These are phyloP conservation scores for Cicer yamashitae DNA, from an alignment of 306 rosid genomes.

Conservation along the genomic window DNA sequence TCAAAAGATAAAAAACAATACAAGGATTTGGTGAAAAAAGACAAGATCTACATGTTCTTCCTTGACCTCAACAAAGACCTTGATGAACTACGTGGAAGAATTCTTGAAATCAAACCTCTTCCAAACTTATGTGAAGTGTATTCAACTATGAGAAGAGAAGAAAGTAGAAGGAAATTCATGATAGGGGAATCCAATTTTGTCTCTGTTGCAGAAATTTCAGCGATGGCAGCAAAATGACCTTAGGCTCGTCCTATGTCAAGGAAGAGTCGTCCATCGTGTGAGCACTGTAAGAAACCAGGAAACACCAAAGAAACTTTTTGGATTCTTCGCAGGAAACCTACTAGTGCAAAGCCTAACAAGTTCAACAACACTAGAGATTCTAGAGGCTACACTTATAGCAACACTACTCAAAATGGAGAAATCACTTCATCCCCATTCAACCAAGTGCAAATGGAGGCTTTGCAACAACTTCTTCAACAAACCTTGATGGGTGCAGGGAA, in stretches of 20 bases:
- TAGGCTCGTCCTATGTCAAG: too few relatives aligned
- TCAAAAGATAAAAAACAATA: too few relatives aligned
- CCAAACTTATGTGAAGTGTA: not conserved
- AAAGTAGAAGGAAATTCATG: not conserved
- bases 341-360: too few relatives aligned
- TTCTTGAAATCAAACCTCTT: not conserved
- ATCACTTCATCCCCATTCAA: not conserved
- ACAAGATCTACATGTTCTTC: too few relatives aligned
- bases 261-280: too few relatives aligned
- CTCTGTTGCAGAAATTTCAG: too few relatives aligned
- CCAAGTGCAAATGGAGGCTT: not conserved
- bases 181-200: not conserved
- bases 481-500: not conserved
- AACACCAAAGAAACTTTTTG: too few relatives aligned
- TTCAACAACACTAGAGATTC: too few relatives aligned
- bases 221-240: too few relatives aligned
- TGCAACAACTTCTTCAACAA: not conserved
- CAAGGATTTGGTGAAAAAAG: not conserved
- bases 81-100: not conserved
- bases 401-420: not conserved
- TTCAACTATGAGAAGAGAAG: not conserved
- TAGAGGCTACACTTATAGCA: not conserved
- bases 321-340: too few relatives aligned
- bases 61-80: not conserved
- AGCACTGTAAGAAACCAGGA: too few relatives aligned